phyloP scores from a whole-genome alignment of 768 basidiomycete species.

The Cytidiella melzeri region DNA sequence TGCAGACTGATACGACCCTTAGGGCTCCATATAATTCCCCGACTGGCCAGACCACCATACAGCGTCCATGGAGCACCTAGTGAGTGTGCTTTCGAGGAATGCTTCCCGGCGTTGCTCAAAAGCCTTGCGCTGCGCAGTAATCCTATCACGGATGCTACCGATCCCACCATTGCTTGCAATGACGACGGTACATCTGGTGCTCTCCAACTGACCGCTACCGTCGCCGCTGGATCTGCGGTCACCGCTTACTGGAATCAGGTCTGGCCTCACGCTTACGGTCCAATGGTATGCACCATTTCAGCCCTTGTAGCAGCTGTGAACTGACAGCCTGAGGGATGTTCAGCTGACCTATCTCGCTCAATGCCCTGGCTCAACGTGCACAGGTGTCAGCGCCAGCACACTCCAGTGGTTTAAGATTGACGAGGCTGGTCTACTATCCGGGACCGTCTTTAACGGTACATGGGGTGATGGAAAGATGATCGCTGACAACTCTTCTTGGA shows the following conservation, averaged over 20 bases:
- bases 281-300: constrained; percentile 4
- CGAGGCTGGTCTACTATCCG: constrained; percentile 28
- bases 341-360: constrained; percentile 31
- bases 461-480: constrained; percentile 34
- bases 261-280: constrained; percentile 11
- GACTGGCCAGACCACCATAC: constrained; percentile 33
- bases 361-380: constrained; percentile 28
- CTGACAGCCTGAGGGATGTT: not conserved
- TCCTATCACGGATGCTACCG: constrained; percentile 32
- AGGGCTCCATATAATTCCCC: constrained; percentile 32
- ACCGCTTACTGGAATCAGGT: constrained; percentile 34
- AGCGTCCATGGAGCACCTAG: constrained; percentile 35
- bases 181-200: constrained; percentile 28
- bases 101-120: not conserved
- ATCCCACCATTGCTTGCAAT: constrained; percentile 32
- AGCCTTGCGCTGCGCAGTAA: constrained; percentile 14
- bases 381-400: constrained; percentile 24
- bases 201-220: constrained; percentile 31
- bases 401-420: constrained; percentile 36
- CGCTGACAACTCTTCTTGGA: constrained; percentile 29
- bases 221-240: constrained; percentile 31
- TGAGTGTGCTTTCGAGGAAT: not conserved
- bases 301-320: too few species aligned
- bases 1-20: not conserved
- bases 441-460: constrained; percentile 22